These are phyloP conservation scores for Phytophthora aleatoria DNA, from an alignment of 352 stramenopile species.

Conservation along the genomic window DNA sequence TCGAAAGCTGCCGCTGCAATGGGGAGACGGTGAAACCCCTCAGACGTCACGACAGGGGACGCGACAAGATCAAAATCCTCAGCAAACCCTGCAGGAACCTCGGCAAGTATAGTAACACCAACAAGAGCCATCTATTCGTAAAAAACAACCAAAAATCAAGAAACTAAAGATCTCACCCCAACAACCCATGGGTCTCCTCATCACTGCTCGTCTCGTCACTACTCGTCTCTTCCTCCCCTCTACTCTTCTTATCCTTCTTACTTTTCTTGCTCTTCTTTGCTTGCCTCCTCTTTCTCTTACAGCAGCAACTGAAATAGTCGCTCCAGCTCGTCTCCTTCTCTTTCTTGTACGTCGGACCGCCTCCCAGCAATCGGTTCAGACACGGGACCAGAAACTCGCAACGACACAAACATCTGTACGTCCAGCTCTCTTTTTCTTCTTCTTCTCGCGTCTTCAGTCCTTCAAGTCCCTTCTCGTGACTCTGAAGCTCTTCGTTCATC, in stretches of 20 bases:
- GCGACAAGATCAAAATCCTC: background rate
- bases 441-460: constrained; percentile 33
- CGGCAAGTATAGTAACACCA: background rate
- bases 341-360: constrained; percentile 69
- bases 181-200: constrained; percentile 56
- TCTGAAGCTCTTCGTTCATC: constrained; percentile 64
- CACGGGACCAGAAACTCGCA: constrained; percentile 81
- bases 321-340: constrained; percentile 33
- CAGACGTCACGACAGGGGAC: too few species aligned
- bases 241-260: constrained; percentile 29
- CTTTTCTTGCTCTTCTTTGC: constrained; percentile 2
- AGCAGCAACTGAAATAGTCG: constrained; percentile 20
- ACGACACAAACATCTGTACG: constrained; percentile 73
- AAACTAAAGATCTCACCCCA: constrained; percentile 35
- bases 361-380: constrained; percentile 61
- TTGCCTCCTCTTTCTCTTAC: constrained; percentile 17
- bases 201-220: constrained; percentile 20
- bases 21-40: constrained; percentile 22
- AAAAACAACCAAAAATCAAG: constrained; percentile 3
- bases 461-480: constrained; percentile 27
- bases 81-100: too few species aligned
- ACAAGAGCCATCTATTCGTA: constrained; percentile 16
- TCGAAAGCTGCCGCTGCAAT: constrained; percentile 28
- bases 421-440: constrained; percentile 61
- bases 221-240: constrained; percentile 17